Base-by-base conservation (phyloP, 1,284 basidiomycete species). In the Earliella scabrosa region DNA sequence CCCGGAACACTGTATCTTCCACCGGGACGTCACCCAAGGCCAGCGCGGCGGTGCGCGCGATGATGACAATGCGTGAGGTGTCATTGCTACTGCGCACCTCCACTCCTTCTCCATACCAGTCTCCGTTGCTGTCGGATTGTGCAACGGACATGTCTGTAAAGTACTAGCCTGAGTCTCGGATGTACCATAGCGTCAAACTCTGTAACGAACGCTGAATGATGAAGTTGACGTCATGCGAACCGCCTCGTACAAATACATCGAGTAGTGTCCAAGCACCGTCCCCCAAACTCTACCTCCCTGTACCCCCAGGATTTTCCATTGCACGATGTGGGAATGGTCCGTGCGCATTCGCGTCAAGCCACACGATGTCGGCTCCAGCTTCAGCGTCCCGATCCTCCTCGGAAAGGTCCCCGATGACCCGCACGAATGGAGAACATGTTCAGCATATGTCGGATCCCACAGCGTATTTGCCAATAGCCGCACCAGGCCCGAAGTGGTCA, bases 341-440 rank as follows among this genome's bases (percentile, higher is more conserved):
- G 75, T 67, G 6, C 75, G 74, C 40, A 66, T 80, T 50, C 61
- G 65, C 16, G 66, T 72, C 63, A 75, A 78, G 67, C 73, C 78
- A 59, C 75, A 68, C 66, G 77, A 75, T 54, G 56, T 78, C 21
- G 73, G 73, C 0, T 48, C 60, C 18, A 76, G 74, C 65, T 80
- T 76, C 64, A 63, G 66, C 11, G 68, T 80, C 26, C 61, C 73
- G 20, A 45, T 81, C 52, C 80, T 77, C 73, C 65, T 80, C 9
- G 77, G 75, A 10, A 27, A 49, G 1, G 72, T 75, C 11, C 76
- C 77, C 21, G 65, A 65, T 3, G 63, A 75, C 41, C 61, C 71
- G 6, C 54, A 59, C 4, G 61, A 74, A 14, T 78, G 76, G 76
- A 65, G 56, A 32, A 59, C 62, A 6, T 61, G 63, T 46, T 50